A percentile compares a stretch with the other conserved stretches of the same genome.
Evolutionary conservation across 2,329 filamentous ascomycete genomes (phyloP).

Genomic region (Rachicladosporium sp.): DNA sequence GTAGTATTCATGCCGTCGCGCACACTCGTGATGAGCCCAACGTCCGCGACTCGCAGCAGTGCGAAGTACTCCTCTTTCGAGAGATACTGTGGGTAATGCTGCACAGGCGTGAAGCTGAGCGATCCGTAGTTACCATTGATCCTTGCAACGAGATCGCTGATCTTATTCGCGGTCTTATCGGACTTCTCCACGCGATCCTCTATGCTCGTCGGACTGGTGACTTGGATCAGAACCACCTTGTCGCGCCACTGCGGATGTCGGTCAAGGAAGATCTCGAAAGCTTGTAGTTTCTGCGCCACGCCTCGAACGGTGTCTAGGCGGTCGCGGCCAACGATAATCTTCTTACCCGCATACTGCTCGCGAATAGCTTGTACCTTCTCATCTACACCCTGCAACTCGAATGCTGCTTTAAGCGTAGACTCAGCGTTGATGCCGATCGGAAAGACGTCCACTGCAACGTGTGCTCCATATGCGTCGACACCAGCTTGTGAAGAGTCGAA

Average conservation of each 20-base stretch:
- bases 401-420: conserved; percentile 63
- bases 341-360: conserved; percentile 73
- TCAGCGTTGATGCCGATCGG: conserved; percentile 89
- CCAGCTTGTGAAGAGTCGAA: conserved; percentile 77
- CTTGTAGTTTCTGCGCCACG: conserved; percentile 90
- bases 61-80: conserved; percentile 87
- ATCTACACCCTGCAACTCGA: conserved; percentile 53
- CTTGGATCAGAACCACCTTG: conserved; percentile 86
- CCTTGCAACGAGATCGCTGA: conserved; percentile 78
- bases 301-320: conserved; percentile 86
- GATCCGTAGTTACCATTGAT: conserved; percentile 90
- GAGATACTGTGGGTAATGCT: conserved; percentile 90
- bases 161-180: conserved; percentile 74
- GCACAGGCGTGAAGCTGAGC: conserved; percentile 76
- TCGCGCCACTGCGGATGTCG: conserved; percentile 84
- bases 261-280: conserved; percentile 84
- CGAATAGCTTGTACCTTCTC: conserved; percentile 61
- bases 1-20: conserved; percentile 98
- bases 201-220: conserved; percentile 63
- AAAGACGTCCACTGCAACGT: conserved; percentile 85
- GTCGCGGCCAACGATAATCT: conserved; percentile 89
- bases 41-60: conserved; percentile 76
- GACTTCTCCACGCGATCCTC: conserved; percentile 60
- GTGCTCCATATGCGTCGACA: conserved; percentile 77
- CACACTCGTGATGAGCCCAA: conserved; percentile 89